phyloP scores from a whole-genome alignment of 2,329 filamentous ascomycete genomes.

The Colletotrichum lupini region DNA sequence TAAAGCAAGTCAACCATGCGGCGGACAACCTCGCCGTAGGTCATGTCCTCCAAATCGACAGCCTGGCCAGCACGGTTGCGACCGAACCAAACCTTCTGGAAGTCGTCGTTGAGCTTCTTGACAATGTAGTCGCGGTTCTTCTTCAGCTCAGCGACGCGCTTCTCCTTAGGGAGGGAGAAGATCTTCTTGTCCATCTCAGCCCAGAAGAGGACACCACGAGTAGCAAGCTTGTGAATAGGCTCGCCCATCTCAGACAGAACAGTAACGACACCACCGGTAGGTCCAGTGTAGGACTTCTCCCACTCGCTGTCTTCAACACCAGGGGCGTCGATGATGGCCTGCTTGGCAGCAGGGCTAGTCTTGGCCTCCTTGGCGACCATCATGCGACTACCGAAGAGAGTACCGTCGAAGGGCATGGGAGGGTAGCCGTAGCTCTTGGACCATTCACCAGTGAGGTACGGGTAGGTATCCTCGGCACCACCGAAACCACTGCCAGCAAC shows the following conservation, averaged over 20 bases:
- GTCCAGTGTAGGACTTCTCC: conserved; percentile 93
- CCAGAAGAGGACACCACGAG: conserved; percentile 96
- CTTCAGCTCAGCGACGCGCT: conserved; percentile 87
- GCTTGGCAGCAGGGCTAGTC: conserved; percentile 87
- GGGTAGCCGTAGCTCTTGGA: conserved; percentile 88
- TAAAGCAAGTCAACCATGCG: conserved; percentile 92
- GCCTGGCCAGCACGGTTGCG: conserved; percentile 83
- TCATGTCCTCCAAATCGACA: conserved; percentile 95
- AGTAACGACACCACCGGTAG: conserved; percentile 93
- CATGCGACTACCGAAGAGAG: conserved; percentile 90
- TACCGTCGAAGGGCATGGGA: conserved; percentile 94
- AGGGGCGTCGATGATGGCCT: conserved; percentile 87
- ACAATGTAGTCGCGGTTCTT: conserved; percentile 93
- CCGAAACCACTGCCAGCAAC: conserved; percentile 94
- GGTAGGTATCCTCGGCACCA: conserved; percentile 89
- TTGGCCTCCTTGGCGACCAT: conserved; percentile 95
- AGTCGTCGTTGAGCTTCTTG: conserved; percentile 94
- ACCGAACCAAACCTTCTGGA: conserved; percentile 97
- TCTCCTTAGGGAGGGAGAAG: conserved; percentile 94
- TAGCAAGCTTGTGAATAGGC: conserved; percentile 98
- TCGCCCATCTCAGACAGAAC: conserved; percentile 99
- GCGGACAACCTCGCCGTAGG: conserved; percentile 86
- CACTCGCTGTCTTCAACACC: conserved; percentile 86
- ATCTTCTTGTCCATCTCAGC: conserved; percentile 99
- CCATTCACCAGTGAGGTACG: conserved; percentile 91